Evolutionary conservation across 768 basidiomycete genomes (phyloP).

Genomic region (Hirschioporus abietinus): DNA sequence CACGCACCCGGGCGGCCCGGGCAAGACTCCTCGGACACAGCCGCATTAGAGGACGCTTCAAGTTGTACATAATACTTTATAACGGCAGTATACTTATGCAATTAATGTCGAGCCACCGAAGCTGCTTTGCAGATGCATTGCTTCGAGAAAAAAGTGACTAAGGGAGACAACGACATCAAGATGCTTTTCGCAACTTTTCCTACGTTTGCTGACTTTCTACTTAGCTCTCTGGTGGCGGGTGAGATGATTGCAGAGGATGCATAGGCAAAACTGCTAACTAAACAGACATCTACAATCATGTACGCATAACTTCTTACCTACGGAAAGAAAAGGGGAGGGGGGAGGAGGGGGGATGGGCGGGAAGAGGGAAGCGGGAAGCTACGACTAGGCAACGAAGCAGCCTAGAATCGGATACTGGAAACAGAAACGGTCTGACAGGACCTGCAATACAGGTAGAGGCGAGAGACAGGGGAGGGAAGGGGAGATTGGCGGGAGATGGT

Average conservation of each 20-base stretch:
- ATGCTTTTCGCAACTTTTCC: neutral
- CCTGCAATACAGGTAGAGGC: neutral
- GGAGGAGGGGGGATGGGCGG: too few relatives aligned
- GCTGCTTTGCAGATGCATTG: too few relatives aligned
- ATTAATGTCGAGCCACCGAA: too few relatives aligned
- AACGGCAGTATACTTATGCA: too few relatives aligned
- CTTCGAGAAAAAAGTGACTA: too few relatives aligned
- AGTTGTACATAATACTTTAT: too few relatives aligned
- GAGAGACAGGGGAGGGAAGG: neutral
- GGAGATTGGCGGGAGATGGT: neutral
- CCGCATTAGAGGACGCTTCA: too few relatives aligned
- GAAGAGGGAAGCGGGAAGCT: neutral
- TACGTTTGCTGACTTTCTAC: too few relatives aligned
- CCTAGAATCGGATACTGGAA: neutral
- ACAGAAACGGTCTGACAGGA: neutral
- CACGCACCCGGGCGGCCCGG: too few relatives aligned
- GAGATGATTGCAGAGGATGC: neutral
- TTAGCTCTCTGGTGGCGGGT: neutral
- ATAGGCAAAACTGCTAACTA: neutral
- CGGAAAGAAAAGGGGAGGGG: neutral
- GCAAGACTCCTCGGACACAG: too few relatives aligned
- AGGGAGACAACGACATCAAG: too few relatives aligned
- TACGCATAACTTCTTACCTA: conserved; percentile 4
- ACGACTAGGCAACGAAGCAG: neutral
- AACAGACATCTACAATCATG: neutral